These are phyloP conservation scores for Epichloe coenophiala DNA, from an alignment of 2,329 filamentous ascomycete species.

Conservation along the genomic window DNA sequence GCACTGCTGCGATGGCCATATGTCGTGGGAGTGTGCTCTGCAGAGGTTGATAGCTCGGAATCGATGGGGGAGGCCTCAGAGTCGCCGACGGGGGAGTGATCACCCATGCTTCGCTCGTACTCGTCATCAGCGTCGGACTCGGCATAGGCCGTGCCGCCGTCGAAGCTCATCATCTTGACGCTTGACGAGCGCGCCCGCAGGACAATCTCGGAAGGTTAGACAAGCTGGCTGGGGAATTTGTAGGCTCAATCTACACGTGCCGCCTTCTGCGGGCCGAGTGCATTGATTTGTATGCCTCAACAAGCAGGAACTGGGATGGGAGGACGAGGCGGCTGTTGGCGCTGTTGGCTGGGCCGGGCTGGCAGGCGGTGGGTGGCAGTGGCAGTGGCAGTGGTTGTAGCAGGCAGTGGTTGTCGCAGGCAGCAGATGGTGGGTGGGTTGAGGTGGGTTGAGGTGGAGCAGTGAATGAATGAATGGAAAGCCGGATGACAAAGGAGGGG, in stretches of 20 bases:
- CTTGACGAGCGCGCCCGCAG: constrained; percentile 1
- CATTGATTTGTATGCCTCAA: neutral
- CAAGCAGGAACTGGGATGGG: neutral
- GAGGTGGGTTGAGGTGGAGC: too few species aligned
- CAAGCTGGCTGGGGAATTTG: neutral
- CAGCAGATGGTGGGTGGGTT: too few species aligned
- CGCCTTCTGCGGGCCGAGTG: neutral
- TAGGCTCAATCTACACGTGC: neutral
- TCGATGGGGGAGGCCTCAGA: constrained; percentile 56
- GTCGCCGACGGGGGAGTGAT: constrained; percentile 52
- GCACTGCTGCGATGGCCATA: constrained; percentile 53
- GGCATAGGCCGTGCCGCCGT: constrained; percentile 56
- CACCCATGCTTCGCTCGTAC: constrained; percentile 60
- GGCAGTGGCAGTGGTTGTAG: too few species aligned
- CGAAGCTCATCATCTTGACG: constrained; percentile 40
- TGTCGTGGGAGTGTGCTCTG: constrained; percentile 68
- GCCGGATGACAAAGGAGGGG: too few species aligned
- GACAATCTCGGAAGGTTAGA: neutral
- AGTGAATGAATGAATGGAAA: too few species aligned
- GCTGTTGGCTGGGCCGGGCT: neutral
- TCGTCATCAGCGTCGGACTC: constrained; percentile 75
- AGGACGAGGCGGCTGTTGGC: neutral
- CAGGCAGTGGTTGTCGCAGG: too few species aligned
- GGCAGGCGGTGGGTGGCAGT: neutral
- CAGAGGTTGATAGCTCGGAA: constrained; percentile 54